Conservation (phyloP, 352 stramenopile genomes). For the Globisporangium paddicum region DNA sequence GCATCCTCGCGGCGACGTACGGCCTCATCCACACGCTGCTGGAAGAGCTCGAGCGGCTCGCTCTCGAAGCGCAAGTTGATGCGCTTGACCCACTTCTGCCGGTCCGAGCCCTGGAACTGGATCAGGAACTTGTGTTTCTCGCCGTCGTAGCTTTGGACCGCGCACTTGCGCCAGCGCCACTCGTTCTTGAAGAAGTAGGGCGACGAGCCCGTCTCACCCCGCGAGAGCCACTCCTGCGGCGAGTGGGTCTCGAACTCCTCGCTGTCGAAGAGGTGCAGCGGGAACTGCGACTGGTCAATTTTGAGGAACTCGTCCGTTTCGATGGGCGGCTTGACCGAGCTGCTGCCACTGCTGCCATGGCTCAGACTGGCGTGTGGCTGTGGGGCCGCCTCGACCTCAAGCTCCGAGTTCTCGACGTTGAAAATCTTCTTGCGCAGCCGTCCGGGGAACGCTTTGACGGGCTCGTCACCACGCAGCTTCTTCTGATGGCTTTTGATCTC, state of each 20-base stretch:
- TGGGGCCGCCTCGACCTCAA: too few relatives aligned
- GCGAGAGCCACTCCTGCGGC: constrained; percentile 72
- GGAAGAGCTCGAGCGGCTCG: constrained; percentile 66
- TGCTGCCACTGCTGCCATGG: too few relatives aligned
- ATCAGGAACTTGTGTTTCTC: constrained; percentile 70
- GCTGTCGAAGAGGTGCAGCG: constrained; percentile 88
- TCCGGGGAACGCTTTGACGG: constrained; percentile 56
- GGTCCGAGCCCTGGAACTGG: constrained; percentile 83
- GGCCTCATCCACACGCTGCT: constrained; percentile 68
- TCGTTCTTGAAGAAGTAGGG: constrained; percentile 84
- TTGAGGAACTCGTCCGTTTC: constrained; percentile 69
- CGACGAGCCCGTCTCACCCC: constrained; percentile 41
- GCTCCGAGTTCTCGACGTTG: constrained; percentile 17
- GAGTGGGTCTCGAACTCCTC: constrained; percentile 75
- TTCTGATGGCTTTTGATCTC: constrained; percentile 56
- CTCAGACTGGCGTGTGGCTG: not conserved
- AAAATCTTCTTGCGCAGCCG: constrained; percentile 45
- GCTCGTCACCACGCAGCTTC: constrained; percentile 39
- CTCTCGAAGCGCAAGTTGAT: constrained; percentile 92
- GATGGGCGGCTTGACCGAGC: not conserved
- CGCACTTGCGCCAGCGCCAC: constrained; percentile 79
- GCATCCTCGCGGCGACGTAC: constrained; percentile 54
- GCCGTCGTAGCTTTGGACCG: constrained; percentile 59
- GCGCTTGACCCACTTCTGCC: constrained; percentile 81
- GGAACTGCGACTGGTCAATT: constrained; percentile 90